Percentiles rank a stretch among this genome's conserved stretches.
phyloP scores from a whole-genome alignment of 1,139 yeast species.

The Pichia sp. region DNA sequence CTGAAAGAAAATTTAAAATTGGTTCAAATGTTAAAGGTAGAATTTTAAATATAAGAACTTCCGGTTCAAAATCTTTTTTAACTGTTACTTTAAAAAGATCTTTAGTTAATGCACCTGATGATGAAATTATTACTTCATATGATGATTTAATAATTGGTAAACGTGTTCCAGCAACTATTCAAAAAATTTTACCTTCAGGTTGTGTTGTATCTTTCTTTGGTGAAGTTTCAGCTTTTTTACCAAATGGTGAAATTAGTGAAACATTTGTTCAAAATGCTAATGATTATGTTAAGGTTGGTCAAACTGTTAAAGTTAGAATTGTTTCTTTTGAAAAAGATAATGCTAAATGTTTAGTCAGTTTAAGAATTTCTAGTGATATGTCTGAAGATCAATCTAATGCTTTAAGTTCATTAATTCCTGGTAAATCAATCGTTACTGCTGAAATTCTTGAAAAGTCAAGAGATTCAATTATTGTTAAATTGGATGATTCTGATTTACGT shows the following conservation, averaged over 20 bases:
- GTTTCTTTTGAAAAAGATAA: constrained; percentile 49
- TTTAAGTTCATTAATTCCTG: constrained; percentile 47
- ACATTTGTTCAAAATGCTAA: constrained; percentile 72
- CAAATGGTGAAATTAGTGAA: constrained; percentile 84
- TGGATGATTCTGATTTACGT: constrained; percentile 48
- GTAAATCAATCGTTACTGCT: constrained; percentile 59
- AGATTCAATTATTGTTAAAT: constrained; percentile 63
- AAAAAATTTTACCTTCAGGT: constrained; percentile 67
- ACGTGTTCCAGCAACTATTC: constrained; percentile 70
- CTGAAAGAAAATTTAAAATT: constrained; percentile 84
- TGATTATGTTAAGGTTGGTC: constrained; percentile 78
- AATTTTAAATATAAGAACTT: constrained; percentile 38
- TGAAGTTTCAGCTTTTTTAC: constrained; percentile 69
- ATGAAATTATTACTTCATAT: constrained; percentile 46
- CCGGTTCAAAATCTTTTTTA: constrained; percentile 35
- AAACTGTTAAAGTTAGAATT: constrained; percentile 71
- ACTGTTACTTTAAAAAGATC: constrained; percentile 77
- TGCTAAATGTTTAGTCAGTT: constrained; percentile 62
- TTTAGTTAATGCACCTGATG: constrained; percentile 66
- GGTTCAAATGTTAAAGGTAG: constrained; percentile 79
- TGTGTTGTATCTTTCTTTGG: constrained; percentile 83
- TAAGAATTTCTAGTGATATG: constrained; percentile 56
- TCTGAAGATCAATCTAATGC: constrained; percentile 44
- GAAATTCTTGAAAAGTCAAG: constrained; percentile 68
- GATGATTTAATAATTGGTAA: constrained; percentile 52